Conservation (phyloP, 257 asterid species). For the Hygrophila difformis region DNA sequence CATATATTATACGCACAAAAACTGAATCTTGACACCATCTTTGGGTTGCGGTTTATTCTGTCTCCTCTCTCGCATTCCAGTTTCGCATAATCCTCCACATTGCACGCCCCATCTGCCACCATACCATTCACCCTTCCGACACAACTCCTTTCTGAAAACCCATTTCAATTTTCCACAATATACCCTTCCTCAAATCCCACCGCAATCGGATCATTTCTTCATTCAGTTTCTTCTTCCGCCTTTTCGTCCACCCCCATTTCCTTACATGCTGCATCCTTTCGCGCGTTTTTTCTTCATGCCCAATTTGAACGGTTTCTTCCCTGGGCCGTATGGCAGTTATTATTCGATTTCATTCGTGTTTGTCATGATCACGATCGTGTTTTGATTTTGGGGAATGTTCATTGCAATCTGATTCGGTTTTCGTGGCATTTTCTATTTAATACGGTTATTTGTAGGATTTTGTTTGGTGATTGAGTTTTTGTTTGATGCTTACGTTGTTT, state of each 20-base stretch:
- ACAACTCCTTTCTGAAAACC: no score
- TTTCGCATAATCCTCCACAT: slow-evolving; percentile 27
- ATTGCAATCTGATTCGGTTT: not conserved
- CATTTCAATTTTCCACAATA: no score
- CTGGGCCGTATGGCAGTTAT: no score
- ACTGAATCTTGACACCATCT: not conserved
- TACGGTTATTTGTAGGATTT: not conserved
- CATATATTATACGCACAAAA: no score
- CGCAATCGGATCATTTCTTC: no score
- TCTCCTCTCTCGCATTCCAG: slow-evolving; percentile 24
- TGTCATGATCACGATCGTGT: not conserved
- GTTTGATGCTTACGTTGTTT: not conserved
- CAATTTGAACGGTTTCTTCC: no score
- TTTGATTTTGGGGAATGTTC: slow-evolving; percentile 2
- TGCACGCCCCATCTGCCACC: slow-evolving; percentile 19
- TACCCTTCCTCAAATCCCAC: slow-evolving; percentile 8
- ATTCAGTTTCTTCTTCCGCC: no score
- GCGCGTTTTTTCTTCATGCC: no score
- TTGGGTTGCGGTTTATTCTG: slow-evolving; percentile 5
- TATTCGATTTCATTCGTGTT: no score
- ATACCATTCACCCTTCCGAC: no score
- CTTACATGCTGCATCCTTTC: no score
- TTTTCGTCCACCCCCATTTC: no score
- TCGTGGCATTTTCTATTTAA: not conserved
- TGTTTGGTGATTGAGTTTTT: not conserved